Conservation (phyloP, 306 rosid genomes). For the Quercus berberidifolia region DNA sequence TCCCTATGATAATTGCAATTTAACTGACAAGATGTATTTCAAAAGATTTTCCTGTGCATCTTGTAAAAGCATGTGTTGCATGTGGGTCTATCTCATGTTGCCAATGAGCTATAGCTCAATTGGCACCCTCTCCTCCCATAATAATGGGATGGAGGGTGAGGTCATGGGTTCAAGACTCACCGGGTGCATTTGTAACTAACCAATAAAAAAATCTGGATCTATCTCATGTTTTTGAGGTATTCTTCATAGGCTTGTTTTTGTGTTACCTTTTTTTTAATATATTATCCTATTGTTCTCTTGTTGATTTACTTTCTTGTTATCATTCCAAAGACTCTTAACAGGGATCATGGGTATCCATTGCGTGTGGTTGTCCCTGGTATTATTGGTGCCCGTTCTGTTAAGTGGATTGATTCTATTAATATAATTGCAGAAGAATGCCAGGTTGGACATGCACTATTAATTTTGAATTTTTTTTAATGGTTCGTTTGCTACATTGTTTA, state of each 20-base stretch:
- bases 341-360: conserved; percentile 97
- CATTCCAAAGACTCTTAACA: conserved; percentile 58
- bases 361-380: conserved; percentile 93
- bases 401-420: conserved; percentile 81
- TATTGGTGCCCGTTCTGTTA: conserved; percentile 97
- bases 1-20: background rate
- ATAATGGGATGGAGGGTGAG: too few relatives aligned
- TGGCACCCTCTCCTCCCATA: too few relatives aligned
- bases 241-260: background rate
- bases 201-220: background rate
- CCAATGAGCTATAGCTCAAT: too few relatives aligned
- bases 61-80: background rate
- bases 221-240: background rate
- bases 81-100: background rate
- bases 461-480: conserved; percentile 3
- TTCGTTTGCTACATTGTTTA: conserved; percentile 8
- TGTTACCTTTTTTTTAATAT: background rate
- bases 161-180: too few relatives aligned
- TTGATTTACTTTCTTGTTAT: conserved; percentile 15
- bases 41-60: background rate
- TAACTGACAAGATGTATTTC: background rate
- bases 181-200: too few relatives aligned
- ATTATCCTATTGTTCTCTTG: background rate
- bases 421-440: conserved; percentile 79
- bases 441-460: conserved; percentile 42